Conservation (phyloP, 2,329 filamentous ascomycete species). For the Hymenoscyphus fructigenus region DNA sequence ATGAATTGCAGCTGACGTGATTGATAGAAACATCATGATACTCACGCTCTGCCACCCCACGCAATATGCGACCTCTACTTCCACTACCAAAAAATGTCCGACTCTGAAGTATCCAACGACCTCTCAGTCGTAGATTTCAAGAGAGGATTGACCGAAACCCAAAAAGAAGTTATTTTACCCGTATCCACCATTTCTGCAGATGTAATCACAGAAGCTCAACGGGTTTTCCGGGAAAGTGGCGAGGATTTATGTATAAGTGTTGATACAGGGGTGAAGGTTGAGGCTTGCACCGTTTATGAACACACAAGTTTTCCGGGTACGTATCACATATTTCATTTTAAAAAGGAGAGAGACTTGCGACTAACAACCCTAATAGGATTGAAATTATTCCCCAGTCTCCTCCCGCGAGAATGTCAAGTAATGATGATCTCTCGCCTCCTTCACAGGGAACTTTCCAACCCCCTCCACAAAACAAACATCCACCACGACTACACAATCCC, state of each 20-base stretch:
- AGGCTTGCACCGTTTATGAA: slow-evolving; percentile 33
- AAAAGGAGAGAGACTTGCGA: neutral
- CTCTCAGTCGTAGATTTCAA: slow-evolving; percentile 34
- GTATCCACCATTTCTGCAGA: slow-evolving; percentile 28
- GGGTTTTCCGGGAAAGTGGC: slow-evolving; percentile 18
- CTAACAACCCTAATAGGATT: slow-evolving; percentile 41
- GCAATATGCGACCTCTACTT: slow-evolving; percentile 36
- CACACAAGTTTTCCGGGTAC: slow-evolving; percentile 35
- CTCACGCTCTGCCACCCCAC: slow-evolving; percentile 36
- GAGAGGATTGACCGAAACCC: slow-evolving; percentile 31
- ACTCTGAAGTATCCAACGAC: slow-evolving; percentile 28
- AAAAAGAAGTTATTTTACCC: slow-evolving; percentile 27
- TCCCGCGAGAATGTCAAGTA: slow-evolving; percentile 70
- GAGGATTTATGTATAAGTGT: neutral
- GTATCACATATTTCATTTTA: neutral
- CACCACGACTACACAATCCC: slow-evolving; percentile 74
- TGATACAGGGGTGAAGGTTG: slow-evolving; percentile 10
- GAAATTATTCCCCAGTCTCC: slow-evolving; percentile 70
- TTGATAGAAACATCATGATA: slow-evolving; percentile 31
- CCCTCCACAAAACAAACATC: slow-evolving; percentile 80
- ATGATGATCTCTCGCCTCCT: slow-evolving; percentile 71
- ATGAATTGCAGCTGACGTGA: neutral
- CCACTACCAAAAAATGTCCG: slow-evolving; percentile 35
- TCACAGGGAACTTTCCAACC: slow-evolving; percentile 73
- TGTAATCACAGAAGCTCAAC: slow-evolving; percentile 26